phyloP scores from a whole-genome alignment of 2,329 filamentous ascomycete species.

The Sphaerulina musiva region DNA sequence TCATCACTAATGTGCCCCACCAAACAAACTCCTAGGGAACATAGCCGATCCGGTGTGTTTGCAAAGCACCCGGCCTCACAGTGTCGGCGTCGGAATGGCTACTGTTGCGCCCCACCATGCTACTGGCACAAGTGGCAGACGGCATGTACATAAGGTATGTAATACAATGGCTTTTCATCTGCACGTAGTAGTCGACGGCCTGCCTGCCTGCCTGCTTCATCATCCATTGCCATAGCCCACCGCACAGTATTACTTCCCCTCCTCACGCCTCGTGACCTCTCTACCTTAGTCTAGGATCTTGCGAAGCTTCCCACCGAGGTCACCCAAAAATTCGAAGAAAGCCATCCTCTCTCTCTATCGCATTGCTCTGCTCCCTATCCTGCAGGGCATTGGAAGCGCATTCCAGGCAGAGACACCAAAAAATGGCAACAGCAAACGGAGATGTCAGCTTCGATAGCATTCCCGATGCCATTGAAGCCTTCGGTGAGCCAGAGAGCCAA shows the following conservation, averaged over 20 bases:
- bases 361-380: not conserved
- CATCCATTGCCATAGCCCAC: not conserved
- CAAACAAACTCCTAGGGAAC: too few species aligned
- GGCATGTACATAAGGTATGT: not conserved
- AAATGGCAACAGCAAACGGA: constrained; percentile 28
- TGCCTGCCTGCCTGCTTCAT: not conserved
- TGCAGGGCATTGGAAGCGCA: not conserved
- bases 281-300: constrained; percentile 1
- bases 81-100: too few species aligned
- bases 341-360: not conserved
- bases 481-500: constrained; percentile 30
- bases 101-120: not conserved
- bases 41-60: too few species aligned
- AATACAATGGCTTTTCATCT: not conserved
- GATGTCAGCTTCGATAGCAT: constrained; percentile 40
- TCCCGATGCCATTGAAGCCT: constrained; percentile 41
- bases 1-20: too few species aligned
- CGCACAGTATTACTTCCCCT: not conserved
- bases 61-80: too few species aligned
- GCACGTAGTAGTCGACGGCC: not conserved
- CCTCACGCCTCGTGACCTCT: constrained; percentile 1
- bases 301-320: constrained; percentile 7
- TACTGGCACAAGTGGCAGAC: not conserved
- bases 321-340: constrained; percentile 5
- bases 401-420: not conserved